phyloP scores from a whole-genome alignment of 495 filamentous ascomycete genomes.

The Penicillium daleae region DNA sequence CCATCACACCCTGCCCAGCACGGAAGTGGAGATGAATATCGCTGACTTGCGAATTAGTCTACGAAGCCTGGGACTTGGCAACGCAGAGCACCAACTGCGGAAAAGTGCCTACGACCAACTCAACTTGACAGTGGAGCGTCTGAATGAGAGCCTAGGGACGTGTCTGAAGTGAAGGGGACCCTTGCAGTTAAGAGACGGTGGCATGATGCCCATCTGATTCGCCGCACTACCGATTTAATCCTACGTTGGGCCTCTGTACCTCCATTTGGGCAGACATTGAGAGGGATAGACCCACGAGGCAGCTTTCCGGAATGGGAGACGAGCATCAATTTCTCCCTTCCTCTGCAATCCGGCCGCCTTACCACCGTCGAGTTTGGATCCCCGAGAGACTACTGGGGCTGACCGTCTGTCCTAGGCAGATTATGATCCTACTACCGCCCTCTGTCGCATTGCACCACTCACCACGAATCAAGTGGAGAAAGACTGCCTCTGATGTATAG shows the following conservation, averaged over 20 bases:
- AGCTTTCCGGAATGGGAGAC: slow-evolving; percentile 22
- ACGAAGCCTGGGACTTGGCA: slow-evolving; percentile 35
- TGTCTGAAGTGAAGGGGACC: slow-evolving; percentile 59
- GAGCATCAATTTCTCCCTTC: slow-evolving; percentile 7
- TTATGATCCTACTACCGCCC: neutral
- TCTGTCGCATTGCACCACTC: neutral
- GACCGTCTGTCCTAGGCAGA: neutral
- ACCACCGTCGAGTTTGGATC: slow-evolving; percentile 1
- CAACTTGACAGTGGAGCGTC: slow-evolving; percentile 66
- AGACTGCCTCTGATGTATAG: neutral
- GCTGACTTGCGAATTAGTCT: slow-evolving; percentile 37
- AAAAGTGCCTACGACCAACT: slow-evolving; percentile 58
- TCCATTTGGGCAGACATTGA: slow-evolving; percentile 31
- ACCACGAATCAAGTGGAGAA: neutral
- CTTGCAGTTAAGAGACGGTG: neutral
- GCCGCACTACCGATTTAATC: slow-evolving; percentile 18
- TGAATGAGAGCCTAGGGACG: slow-evolving; percentile 72
- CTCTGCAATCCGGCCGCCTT: slow-evolving; percentile 6
- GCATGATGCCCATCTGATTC: slow-evolving; percentile 24
- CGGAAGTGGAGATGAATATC: slow-evolving; percentile 1
- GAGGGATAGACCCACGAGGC: slow-evolving; percentile 15
- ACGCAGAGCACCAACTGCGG: slow-evolving; percentile 32
- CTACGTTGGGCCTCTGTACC: slow-evolving; percentile 29
- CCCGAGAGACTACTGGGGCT: neutral
- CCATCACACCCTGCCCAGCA: neutral